Percentiles rank a stretch among this genome's conserved stretches.
Evolutionary conservation across 208 protist genomes (phyloP).

Genomic region (Crithidia expoeki): DNA sequence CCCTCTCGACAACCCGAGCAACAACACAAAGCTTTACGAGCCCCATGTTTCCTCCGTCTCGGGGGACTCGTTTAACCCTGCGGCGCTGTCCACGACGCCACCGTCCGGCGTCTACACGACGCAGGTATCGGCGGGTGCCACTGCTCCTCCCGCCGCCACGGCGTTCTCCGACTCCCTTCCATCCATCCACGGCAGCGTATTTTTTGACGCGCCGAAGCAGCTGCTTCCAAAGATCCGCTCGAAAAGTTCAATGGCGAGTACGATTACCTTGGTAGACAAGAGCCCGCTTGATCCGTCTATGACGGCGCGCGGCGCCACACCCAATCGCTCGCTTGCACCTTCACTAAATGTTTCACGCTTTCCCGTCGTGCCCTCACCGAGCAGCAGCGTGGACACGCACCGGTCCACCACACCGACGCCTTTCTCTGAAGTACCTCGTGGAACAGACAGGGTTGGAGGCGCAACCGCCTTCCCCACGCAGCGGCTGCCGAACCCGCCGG

Average conservation of each 20-base stretch:
- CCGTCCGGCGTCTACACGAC: neutral
- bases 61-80: neutral
- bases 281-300: constrained; percentile 17
- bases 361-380: constrained; percentile 1
- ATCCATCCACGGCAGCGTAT: constrained; percentile 1
- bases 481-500: constrained; percentile 12
- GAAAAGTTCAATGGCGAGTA: neutral
- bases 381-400: constrained; percentile 13
- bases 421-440: constrained; percentile 8
- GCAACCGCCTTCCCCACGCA: constrained; percentile 1
- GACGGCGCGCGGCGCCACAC: constrained; percentile 16
- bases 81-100: neutral
- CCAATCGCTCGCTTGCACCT: neutral
- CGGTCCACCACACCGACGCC: constrained; percentile 7
- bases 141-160: neutral
- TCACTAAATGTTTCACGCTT: constrained; percentile 6
- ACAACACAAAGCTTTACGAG: neutral
- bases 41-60: neutral
- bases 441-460: neutral
- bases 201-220: constrained; percentile 2
- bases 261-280: constrained; percentile 1
- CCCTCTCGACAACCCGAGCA: neutral
- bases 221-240: neutral
- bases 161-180: constrained; percentile 18
- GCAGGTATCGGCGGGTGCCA: neutral